Evolutionary conservation across 805 yeast species (phyloP), one percentile per base, ranked within the genome.

Genomic region (Yamadazyma olivae): DNA sequence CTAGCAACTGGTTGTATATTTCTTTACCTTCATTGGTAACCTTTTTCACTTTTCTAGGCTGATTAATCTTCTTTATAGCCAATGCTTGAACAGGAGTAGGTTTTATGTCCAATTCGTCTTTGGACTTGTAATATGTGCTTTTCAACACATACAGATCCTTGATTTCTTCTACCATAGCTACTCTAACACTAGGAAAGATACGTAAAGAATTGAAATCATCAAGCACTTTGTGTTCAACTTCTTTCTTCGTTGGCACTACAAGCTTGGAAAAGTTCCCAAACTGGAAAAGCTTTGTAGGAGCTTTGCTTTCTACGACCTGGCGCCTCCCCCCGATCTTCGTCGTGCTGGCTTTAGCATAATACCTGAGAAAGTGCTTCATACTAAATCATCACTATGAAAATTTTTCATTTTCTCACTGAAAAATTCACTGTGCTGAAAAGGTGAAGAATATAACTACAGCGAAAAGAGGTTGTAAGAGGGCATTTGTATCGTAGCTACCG

Each of bases 31-130:
- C 48, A n/a, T 33, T 27, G 20, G 56, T 58, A 15, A 50, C 39
- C 27, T 51, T 47, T 32, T 47, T 45, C 16, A 65, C 54, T 17
- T 42, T 45, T 27, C 71, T 61, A 4, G 74, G 57, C 41, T 68
- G 70, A 35, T 78, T 72, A 19, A 78, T 60, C 38, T 64, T 70
- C 46, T 76, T 71, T 27, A 86, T 75, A 4, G 93, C 82, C 5
- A 90, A 82, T 3, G 77, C 70, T 60, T 91, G 99, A 28, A 91
- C 84, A 1, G 93, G 87, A 0, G 96, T 79, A 8, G 98, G 81
- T 37, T 68, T 61, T 17, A 76, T 56, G 2, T 39, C 50, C 26
- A 67, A 40, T 23, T 56, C 63, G 3, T 51, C 64, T 38, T 57
- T 61, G 33, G 46, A 38, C 32, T 50, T 51, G 21, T 61, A 39